Base-by-base conservation (phyloP, 2,329 filamentous ascomycete species). In the Paraconiothyrium brasiliense region DNA sequence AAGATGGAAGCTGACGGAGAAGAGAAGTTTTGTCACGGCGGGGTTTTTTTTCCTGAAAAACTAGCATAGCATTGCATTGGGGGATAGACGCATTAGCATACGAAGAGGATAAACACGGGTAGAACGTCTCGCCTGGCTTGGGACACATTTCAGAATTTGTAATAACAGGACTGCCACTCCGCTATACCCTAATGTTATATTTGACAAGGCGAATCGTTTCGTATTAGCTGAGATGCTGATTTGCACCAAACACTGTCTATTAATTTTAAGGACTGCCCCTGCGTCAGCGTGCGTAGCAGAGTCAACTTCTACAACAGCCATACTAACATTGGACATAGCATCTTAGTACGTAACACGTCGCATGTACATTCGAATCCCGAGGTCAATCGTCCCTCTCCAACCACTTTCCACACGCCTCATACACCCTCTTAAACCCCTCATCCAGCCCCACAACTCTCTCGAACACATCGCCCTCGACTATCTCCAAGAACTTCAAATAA, bases 11-110 rank as follows among this genome's bases (percentile, higher is more conserved):
- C 24, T 47, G 32, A 47, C 14, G 16, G 39, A 4, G 16, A 20
- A 41, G 14, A 30, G 13, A 41, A n/a, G 16, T 7, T 16, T 4
- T 41, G 14, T 41, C 16, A 20, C 39, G 39, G n/a, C n/a, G 16
- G 14, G 16, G n/a, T n/a, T n/a, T n/a, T 8, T 41, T 7, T 2
- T 41, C 20, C 1, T 41, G 3, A 20, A 11, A 5, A 3, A 39
- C 3, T n/a, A n/a, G 37, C 51, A 54, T n/a, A n/a, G 37, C 51
- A 54, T 54, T 32, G 37, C 51, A 54, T 54, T 54, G 37, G 51
- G 49, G 37, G 51, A 54, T 54, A 54, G 37, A 44, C 51, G 51
- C 51, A 44, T 54, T 32, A 35, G 6, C 20, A 24, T 22, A 27
- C 6, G 27, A 30, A 30, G 30, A 41, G 39, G 39, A 20, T 41